phyloP scores from a whole-genome alignment of 2,329 filamentous ascomycete species.

The Fusarium equiseti region DNA sequence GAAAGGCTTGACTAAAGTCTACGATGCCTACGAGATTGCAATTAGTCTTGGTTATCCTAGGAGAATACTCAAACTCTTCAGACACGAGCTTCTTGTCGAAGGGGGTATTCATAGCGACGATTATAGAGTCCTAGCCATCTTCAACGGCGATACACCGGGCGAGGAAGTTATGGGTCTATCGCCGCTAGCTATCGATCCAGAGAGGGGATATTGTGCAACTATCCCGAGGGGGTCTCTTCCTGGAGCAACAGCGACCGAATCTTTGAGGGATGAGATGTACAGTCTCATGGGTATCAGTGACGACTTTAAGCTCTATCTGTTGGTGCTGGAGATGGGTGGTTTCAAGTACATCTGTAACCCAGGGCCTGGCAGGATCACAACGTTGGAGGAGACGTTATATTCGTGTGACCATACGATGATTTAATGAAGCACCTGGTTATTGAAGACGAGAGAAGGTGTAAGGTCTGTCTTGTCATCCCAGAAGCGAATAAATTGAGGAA shows the following conservation, averaged over 20 bases:
- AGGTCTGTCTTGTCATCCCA: too few species aligned
- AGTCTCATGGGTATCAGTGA: neutral
- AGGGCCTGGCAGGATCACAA: too few species aligned
- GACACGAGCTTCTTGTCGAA: neutral
- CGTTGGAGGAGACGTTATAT: too few species aligned
- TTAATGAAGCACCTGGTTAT: too few species aligned
- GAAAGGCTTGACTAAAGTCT: neutral
- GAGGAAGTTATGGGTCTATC: neutral
- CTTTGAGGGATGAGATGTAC: neutral
- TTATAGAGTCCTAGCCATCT: constrained; percentile 2
- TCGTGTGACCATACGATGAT: too few species aligned
- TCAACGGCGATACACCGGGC: neutral
- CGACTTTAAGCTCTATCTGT: neutral
- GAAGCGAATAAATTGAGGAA: too few species aligned
- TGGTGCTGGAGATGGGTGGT: neutral
- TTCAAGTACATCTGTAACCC: too few species aligned
- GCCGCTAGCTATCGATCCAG: accelerated
- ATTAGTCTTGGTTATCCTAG: neutral
- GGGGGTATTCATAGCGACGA: neutral
- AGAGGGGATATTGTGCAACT: accelerated
- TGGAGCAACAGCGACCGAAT: neutral
- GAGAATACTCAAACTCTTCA: accelerated
- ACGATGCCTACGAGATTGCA: neutral
- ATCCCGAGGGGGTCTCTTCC: neutral
- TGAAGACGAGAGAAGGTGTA: too few species aligned